A percentile compares a stretch with the other conserved stretches of the same genome.
Evolutionary conservation across 2,329 filamentous ascomycete species (phyloP).

Genomic region (Penicillium nordicum): DNA sequence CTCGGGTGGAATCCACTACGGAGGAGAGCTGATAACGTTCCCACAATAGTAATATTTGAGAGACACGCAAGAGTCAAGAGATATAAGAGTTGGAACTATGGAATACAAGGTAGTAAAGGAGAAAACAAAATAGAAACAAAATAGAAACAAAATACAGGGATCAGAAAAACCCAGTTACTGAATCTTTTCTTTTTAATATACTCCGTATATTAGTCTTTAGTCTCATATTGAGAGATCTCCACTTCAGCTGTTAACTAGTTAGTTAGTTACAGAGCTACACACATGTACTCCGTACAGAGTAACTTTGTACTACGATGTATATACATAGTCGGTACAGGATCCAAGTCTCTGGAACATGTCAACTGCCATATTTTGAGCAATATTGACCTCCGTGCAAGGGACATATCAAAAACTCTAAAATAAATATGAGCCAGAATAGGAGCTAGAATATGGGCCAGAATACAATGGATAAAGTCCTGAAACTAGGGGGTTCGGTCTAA

Average conservation of each 20-base stretch:
- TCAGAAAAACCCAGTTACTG: not conserved
- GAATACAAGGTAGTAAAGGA: not conserved
- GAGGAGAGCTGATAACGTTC: not conserved
- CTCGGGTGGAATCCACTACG: slow-evolving; percentile 6
- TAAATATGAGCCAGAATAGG: not conserved
- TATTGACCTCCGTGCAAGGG: slow-evolving; percentile 1
- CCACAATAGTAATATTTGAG: not conserved
- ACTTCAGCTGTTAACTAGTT: not conserved
- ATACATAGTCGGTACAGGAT: not conserved
- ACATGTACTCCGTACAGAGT: not conserved
- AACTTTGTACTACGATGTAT: not conserved
- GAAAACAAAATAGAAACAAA: not conserved
- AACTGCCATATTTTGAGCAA: not conserved
- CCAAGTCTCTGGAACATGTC: not conserved
- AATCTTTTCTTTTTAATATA: not conserved
- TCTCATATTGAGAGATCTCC: not conserved
- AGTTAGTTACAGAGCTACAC: not conserved
- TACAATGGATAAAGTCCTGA: not conserved
- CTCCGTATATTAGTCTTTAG: not conserved
- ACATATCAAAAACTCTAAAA: not conserved
- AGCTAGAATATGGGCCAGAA: not conserved
- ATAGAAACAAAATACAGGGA: not conserved
- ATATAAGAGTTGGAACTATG: not conserved
- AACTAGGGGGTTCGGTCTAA: slow-evolving; percentile 6
- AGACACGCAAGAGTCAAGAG: not conserved